Evolutionary conservation across 2,329 filamentous ascomycete genomes (phyloP).

Genomic region (Cladosporium austrohemisphaericum): DNA sequence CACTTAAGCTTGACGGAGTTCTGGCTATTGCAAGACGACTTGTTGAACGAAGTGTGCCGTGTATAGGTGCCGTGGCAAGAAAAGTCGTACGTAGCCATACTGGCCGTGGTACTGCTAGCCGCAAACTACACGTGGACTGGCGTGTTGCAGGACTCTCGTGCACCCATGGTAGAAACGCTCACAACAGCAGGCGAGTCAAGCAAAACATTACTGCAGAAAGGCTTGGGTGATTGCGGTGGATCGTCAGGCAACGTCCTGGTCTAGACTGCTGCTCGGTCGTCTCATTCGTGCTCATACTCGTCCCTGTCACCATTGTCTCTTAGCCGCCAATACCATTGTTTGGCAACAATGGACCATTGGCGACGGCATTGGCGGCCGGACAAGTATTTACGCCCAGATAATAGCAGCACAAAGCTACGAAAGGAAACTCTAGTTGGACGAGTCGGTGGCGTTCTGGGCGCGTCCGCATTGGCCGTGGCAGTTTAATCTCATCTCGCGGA

Average conservation of each 20-base stretch:
- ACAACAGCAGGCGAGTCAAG: constrained; percentile 2
- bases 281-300: neutral
- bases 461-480: neutral
- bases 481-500: neutral
- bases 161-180: no score
- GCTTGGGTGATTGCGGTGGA: constrained; percentile 2
- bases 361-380: neutral
- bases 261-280: neutral
- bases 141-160: no score
- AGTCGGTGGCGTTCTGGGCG: constrained; percentile 8
- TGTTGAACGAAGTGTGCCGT: neutral
- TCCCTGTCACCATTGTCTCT: no score
- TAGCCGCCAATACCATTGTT: neutral
- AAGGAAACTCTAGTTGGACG: no score
- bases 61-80: neutral
- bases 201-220: neutral
- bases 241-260: constrained; percentile 5
- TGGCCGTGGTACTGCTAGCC: neutral
- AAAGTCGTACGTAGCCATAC: neutral
- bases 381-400: neutral
- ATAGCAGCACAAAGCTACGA: neutral
- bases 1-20: neutral
- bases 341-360: no score
- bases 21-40: neutral
- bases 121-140: no score